Conservation (phyloP, 2,329 filamentous ascomycete species). For the Clarireedia hainanense region DNA sequence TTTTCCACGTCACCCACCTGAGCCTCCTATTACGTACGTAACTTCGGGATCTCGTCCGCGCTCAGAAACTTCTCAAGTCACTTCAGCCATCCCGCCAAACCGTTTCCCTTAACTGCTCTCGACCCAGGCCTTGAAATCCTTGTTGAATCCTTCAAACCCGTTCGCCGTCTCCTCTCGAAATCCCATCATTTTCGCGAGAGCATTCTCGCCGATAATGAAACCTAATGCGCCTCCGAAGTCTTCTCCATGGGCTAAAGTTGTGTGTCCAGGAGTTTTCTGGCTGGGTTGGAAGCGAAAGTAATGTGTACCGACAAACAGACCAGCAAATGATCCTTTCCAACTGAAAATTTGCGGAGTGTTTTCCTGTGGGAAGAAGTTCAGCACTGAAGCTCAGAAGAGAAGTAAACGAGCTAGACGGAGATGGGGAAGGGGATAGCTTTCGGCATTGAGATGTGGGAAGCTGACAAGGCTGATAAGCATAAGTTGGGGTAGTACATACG, state of each 20-base stretch:
- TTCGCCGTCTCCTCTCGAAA: background rate
- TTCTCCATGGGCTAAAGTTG: background rate
- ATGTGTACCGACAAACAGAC: background rate
- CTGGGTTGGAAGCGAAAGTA: background rate
- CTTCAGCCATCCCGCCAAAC: too few species aligned
- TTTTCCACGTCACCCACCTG: too few species aligned
- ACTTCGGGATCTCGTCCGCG: too few species aligned
- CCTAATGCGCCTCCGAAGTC: background rate
- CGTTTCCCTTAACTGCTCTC: background rate
- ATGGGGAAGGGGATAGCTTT: too few species aligned
- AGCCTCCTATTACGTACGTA: too few species aligned
- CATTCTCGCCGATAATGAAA: background rate
- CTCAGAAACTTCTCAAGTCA: too few species aligned
- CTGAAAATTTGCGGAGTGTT: background rate
- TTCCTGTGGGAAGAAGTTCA: background rate
- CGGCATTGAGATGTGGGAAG: too few species aligned
- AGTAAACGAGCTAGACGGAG: too few species aligned
- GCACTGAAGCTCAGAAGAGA: background rate
- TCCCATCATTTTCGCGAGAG: background rate
- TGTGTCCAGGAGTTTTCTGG: background rate
- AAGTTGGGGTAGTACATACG: background rate
- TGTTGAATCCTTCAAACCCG: background rate
- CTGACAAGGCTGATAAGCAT: too few species aligned
- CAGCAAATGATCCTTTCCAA: background rate
- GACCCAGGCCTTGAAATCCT: background rate